phyloP scores from a whole-genome alignment of 345 rosid species.

The Hibiscus syriacus region DNA sequence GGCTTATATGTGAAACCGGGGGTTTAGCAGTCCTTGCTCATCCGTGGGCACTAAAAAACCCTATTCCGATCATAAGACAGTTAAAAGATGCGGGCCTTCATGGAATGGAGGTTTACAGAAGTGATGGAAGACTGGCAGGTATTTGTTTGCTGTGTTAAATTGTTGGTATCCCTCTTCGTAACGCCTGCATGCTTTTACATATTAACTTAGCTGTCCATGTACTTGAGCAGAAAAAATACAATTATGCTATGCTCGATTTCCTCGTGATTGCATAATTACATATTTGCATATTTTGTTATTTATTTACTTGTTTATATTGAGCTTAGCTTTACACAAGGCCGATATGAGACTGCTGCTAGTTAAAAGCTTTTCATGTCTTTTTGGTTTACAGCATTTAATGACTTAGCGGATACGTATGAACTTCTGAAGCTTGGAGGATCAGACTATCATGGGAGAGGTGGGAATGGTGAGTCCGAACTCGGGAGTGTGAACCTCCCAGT shows the following conservation, averaged over 20 bases:
- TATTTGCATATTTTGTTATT: not conserved
- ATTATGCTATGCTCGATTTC: not conserved
- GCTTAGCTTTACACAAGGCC: not conserved
- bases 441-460: slow-evolving; percentile 84
- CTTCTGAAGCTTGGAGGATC: slow-evolving; percentile 93
- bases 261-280: not conserved
- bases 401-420: slow-evolving; percentile 64
- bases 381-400: slow-evolving; percentile 49
- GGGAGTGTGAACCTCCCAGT: slow-evolving; percentile 84
- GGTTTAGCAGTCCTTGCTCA: slow-evolving; percentile 93
- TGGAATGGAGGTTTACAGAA: slow-evolving; percentile 83
- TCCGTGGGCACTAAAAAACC: slow-evolving; percentile 92
- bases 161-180: not conserved
- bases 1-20: slow-evolving; percentile 60
- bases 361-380: not conserved
- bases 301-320: not conserved
- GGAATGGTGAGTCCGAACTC: slow-evolving; percentile 62
- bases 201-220: too few relatives aligned
- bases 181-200: too few relatives aligned
- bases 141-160: not conserved
- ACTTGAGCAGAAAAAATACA: not conserved
- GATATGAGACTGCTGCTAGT: not conserved
- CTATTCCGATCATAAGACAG: slow-evolving; percentile 48
- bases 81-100: slow-evolving; percentile 85
- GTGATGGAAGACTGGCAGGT: slow-evolving; percentile 79